Conservation (phyloP, 2,329 filamentous ascomycete species). For the Tolypocladium endophyticum region DNA sequence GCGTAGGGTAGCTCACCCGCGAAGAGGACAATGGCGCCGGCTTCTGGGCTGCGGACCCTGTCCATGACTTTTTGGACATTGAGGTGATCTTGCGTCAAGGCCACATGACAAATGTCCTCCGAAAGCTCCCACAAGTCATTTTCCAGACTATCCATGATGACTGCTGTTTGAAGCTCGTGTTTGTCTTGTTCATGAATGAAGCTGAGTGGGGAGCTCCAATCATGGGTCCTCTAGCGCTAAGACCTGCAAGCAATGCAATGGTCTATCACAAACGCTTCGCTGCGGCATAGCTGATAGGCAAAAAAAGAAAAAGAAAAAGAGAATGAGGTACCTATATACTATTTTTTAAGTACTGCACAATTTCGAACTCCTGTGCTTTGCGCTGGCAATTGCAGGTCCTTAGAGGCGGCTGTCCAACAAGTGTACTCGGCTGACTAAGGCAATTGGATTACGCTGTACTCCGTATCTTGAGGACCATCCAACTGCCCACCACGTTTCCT, state of each 20-base stretch:
- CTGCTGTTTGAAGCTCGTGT: background rate
- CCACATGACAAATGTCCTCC: conserved; percentile 51
- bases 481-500: background rate
- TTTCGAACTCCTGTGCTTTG: background rate
- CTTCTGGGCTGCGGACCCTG: conserved; percentile 59
- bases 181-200: too few species aligned
- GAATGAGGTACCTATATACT: background rate
- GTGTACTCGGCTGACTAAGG: background rate
- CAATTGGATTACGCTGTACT: too few species aligned
- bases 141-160: conserved; percentile 5
- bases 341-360: background rate
- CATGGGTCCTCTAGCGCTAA: background rate
- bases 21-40: conserved; percentile 68
- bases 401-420: background rate
- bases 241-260: background rate
- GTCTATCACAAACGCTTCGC: background rate
- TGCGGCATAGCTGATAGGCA: background rate
- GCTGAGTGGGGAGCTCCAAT: background rate
- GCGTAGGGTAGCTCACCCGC: conserved; percentile 42
- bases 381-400: background rate
- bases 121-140: conserved; percentile 27
- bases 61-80: conserved; percentile 48
- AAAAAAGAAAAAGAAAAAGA: too few species aligned
- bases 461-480: background rate
- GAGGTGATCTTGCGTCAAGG: conserved; percentile 54